Percentiles rank a stretch among this genome's conserved stretches.
Evolutionary conservation across 441 rosid genomes (phyloP).

Genomic region (Rhodomyrtus psidioides): DNA sequence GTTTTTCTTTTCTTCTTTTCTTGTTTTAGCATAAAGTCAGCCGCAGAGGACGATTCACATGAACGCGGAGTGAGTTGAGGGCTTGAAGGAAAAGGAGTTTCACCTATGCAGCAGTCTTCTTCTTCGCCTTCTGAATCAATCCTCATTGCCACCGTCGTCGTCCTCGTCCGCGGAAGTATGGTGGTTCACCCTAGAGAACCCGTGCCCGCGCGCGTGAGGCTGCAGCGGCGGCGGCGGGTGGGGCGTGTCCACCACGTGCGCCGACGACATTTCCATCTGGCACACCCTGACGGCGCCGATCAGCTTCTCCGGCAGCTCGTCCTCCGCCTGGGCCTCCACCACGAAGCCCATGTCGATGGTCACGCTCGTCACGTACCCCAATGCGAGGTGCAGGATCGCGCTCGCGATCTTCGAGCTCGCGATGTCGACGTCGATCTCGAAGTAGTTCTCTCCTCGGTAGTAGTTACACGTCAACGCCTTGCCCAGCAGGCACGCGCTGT

Average conservation of each 20-base stretch:
- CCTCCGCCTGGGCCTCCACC: conserved; percentile 61
- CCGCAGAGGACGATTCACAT: not conserved
- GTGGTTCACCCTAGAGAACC: conserved; percentile 53
- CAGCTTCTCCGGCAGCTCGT: conserved; percentile 73
- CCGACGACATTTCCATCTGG: conserved; percentile 73
- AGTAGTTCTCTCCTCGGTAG: conserved; percentile 56
- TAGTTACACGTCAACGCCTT: conserved; percentile 52
- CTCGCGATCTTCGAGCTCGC: conserved; percentile 51
- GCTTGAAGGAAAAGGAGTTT: not conserved
- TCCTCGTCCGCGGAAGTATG: conserved; percentile 31
- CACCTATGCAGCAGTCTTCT: not conserved
- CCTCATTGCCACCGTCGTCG: conserved; percentile 19
- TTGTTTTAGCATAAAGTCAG: not conserved
- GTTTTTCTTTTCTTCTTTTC: not conserved
- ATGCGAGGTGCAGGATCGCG: conserved; percentile 38
- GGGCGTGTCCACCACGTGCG: conserved; percentile 31
- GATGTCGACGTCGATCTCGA: conserved; percentile 75
- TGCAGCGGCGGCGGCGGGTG: conserved; percentile 8
- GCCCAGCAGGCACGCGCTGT: conserved; percentile 59
- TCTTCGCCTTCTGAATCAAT: not conserved
- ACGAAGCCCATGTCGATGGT: conserved; percentile 62
- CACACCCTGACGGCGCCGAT: conserved; percentile 68
- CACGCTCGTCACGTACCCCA: conserved; percentile 46
- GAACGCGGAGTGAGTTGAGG: not conserved
- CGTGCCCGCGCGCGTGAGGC: conserved; percentile 22